These are phyloP conservation scores for Hyaloscypha bicolor DNA, from an alignment of 495 filamentous ascomycete species.

Conservation along the genomic window DNA sequence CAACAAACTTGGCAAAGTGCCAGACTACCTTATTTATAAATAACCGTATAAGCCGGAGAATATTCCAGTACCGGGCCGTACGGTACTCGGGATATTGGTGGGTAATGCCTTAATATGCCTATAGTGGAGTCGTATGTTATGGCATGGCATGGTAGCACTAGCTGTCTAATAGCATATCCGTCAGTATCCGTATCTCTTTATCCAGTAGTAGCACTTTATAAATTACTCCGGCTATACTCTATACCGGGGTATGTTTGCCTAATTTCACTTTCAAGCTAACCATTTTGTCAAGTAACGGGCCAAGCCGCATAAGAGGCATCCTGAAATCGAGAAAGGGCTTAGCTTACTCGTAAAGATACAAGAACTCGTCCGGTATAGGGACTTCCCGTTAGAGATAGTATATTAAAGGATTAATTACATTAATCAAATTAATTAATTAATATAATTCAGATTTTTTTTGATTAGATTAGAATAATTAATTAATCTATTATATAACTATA, in stretches of 20 bases:
- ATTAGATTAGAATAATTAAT: no score
- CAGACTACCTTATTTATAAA: slow-evolving; percentile 12
- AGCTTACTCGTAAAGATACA: slow-evolving; percentile 6
- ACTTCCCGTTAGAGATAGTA: slow-evolving; percentile 3
- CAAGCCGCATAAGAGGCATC: neutral
- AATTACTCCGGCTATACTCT: slow-evolving; percentile 5
- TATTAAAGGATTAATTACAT: no score
- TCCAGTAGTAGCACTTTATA: slow-evolving; percentile 7
- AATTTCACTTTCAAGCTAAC: slow-evolving; percentile 7
- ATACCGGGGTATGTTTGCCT: neutral
- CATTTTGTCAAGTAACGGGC: neutral
- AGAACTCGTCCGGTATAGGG: slow-evolving; percentile 8
- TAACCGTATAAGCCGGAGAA: slow-evolving; percentile 5
- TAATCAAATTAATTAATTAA: no score
- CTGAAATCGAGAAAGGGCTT: slow-evolving; percentile 16
- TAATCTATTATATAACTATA: no score
- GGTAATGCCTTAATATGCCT: slow-evolving; percentile 7
- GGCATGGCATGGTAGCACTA: slow-evolving; percentile 10
- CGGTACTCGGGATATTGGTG: slow-evolving; percentile 5
- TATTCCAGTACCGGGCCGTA: slow-evolving; percentile 10
- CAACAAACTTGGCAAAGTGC: neutral
- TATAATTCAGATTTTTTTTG: no score
- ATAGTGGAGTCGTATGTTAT: slow-evolving; percentile 5
- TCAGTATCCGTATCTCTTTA: neutral
- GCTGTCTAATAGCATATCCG: slow-evolving; percentile 12